phyloP scores from a whole-genome alignment of 257 asterid genomes.

The Gynochthodes officinalis region DNA sequence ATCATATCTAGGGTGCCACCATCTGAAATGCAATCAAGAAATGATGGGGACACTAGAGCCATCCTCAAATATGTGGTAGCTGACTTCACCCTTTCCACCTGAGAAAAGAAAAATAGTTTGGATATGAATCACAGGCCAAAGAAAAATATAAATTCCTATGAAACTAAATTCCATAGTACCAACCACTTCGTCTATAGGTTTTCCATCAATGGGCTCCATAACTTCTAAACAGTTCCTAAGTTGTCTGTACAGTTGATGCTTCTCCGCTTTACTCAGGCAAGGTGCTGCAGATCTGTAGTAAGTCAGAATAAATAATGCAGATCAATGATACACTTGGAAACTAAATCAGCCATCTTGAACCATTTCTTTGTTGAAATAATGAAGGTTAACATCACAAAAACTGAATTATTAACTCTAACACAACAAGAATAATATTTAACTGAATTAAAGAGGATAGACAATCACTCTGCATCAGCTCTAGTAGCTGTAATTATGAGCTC shows the following conservation, averaged over 20 bases:
- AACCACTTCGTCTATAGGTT: conserved; percentile 74
- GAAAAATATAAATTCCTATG: conserved; percentile 9
- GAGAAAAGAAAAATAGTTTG: conserved; percentile 24
- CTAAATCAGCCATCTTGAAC: conserved; percentile 13
- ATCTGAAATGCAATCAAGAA: conserved; percentile 69
- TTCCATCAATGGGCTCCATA: conserved; percentile 80
- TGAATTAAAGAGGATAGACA: conserved; percentile 38
- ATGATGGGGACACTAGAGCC: conserved; percentile 73
- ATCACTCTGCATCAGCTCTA: conserved; percentile 76
- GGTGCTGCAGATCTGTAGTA: conserved; percentile 57
- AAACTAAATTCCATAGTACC: conserved; percentile 32
- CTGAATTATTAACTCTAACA: conserved; percentile 12
- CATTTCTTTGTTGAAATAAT: conserved; percentile 3
- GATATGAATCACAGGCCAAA: conserved; percentile 12
- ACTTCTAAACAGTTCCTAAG: conserved; percentile 69
- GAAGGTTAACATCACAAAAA: conserved; percentile 3
- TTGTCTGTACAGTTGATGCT: conserved; percentile 58
- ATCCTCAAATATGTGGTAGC: conserved; percentile 75
- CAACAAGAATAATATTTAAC: conserved; percentile 26
- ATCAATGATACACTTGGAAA: conserved; percentile 4
- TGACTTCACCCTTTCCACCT: conserved; percentile 80
- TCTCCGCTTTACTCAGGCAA: conserved; percentile 60
- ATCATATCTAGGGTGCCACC: conserved; percentile 77
- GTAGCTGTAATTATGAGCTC: conserved; percentile 77
- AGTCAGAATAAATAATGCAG: conserved; percentile 29